A percentile compares a stretch with the other conserved stretches of the same genome.
These are phyloP conservation scores for Metschnikowia vanudenii DNA, from an alignment of 805 yeast species.

Conservation along the genomic window DNA sequence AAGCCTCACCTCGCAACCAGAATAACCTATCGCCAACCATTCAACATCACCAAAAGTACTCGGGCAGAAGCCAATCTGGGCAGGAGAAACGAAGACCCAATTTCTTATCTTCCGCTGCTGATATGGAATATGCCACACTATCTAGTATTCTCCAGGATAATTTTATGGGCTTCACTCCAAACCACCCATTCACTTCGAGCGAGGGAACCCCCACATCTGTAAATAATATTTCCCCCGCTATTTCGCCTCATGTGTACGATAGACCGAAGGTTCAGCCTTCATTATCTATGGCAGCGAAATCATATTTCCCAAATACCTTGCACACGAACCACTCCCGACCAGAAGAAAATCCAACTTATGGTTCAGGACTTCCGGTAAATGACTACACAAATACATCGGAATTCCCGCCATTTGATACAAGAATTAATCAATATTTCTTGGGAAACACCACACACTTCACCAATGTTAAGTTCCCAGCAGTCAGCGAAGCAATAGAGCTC, in stretches of 20 bases:
- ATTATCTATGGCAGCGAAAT: constrained; percentile 1
- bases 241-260: constrained; percentile 30
- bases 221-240: constrained; percentile 33
- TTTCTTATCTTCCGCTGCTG: constrained; percentile 69
- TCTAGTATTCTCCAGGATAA: constrained; percentile 61
- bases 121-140: constrained; percentile 66
- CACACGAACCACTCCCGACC: neutral
- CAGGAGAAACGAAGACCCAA: constrained; percentile 21
- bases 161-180: constrained; percentile 22
- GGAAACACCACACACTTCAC: constrained; percentile 49
- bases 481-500: constrained; percentile 44
- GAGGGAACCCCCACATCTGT: constrained; percentile 41
- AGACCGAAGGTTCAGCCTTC: constrained; percentile 6
- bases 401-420: constrained; percentile 50
- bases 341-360: neutral
- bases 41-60: neutral
- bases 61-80: neutral
- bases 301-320: neutral
- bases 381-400: neutral
- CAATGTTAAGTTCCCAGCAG: constrained; percentile 56
- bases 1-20: neutral
- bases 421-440: constrained; percentile 66
- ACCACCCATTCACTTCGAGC: constrained; percentile 28
- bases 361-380: neutral
- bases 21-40: neutral